Base-by-base conservation (phyloP, 768 basidiomycete genomes). In the Asterophora parasitica region DNA sequence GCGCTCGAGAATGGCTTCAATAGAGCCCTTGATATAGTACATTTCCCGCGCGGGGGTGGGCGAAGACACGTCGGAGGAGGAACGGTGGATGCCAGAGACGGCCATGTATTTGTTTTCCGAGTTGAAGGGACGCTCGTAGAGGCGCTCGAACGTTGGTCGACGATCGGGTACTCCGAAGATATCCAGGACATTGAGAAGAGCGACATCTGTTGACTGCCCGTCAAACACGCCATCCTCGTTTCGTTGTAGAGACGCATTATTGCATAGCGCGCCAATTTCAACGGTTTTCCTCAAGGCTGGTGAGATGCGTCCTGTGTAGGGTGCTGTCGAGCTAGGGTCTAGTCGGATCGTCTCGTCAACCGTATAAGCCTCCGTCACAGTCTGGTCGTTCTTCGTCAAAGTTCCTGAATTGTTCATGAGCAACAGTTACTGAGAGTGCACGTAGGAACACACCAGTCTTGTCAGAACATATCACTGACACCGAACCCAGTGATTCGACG, bases 381-480 rank as follows among this genome's bases (percentile, higher is more conserved):
- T 96, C 72, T 95, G 93, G 58, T 96, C 92, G 65, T 98, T 98
- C 65, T 84, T 92, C 1, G 94, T 98, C 51, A 97, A 67, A 0
- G 94, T 98, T 15, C 93, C 91, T 76, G 15, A n/a, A 76, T 42
- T 43, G 13, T 17, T 40, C 11, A 28, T 41, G 32, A 44, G 32
- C 28, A 53, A 13, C 35, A 40, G 17, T 15, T 11, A 3, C 36
- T 36, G 6, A 19, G 40, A 4, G 30, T n/a, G 30, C 10, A 10
- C 8, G 26, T 11, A 1, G 17, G 16, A 8, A 54, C 76, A 42
- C 54, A 83, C 91, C 93, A 37, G 95, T 97, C 68, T 97, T 98
- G 67, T 97, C 94, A 3, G 92, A 92, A 61, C 94, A 98, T 52
- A 98, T 94, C 7, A 98, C 94, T n/a, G 88, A 92, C 10, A 97